Conservation (phyloP, 2,329 filamentous ascomycete species). For the Westerdykella sp. region DNA sequence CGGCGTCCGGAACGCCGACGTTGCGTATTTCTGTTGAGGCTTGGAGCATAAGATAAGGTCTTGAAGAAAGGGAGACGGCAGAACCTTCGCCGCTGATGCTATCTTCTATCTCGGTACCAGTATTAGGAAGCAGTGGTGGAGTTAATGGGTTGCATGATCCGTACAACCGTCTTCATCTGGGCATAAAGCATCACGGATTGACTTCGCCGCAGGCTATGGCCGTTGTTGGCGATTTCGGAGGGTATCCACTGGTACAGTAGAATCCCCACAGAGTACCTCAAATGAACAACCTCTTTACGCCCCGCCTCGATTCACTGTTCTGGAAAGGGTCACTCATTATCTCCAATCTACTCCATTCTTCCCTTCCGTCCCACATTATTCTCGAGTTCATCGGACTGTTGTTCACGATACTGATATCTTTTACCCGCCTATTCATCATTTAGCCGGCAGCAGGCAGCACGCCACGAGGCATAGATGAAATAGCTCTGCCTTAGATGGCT, state of each 20-base stretch:
- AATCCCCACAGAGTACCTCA: too few relatives aligned
- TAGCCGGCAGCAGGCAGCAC: constrained; percentile 8
- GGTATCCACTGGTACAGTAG: too few relatives aligned
- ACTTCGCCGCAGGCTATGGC: background rate
- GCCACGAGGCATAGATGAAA: constrained; percentile 9
- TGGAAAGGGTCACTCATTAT: background rate
- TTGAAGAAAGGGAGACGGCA: background rate
- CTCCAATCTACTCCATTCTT: background rate
- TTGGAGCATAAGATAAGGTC: background rate
- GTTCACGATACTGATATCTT: background rate
- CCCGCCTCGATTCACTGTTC: background rate
- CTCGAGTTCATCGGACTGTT: background rate
- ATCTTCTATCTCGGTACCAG: too few relatives aligned
- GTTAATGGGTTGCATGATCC: too few relatives aligned
- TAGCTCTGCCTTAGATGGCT: background rate
- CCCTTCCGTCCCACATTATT: background rate
- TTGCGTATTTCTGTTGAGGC: too few relatives aligned
- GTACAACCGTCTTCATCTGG: constrained; percentile 2
- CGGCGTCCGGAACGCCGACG: too few relatives aligned
- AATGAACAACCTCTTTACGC: too few relatives aligned
- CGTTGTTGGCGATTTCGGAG: too few relatives aligned
- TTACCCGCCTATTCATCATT: constrained; percentile 7
- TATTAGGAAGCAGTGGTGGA: too few relatives aligned
- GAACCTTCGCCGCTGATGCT: too few relatives aligned
- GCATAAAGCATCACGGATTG: constrained; percentile 3